These are phyloP conservation scores for Dendrocalamus sinicus DNA, from an alignment of 176 grass and related monocot genomes.

Conservation along the genomic window DNA sequence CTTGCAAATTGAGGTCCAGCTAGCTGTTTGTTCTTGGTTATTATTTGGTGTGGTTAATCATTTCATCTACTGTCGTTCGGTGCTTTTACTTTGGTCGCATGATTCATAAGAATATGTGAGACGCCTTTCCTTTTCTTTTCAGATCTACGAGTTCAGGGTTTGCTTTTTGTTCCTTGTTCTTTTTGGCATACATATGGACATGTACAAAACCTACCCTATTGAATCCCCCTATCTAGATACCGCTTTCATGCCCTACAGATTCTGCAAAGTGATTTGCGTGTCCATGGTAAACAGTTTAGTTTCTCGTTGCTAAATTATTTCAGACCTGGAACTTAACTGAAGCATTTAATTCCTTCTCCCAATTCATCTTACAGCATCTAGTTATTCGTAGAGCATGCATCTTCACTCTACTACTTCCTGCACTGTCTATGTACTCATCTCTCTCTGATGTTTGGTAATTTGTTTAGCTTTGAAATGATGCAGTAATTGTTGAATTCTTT, in stretches of 20 bases:
- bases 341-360: conserved; percentile 13
- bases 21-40: background rate
- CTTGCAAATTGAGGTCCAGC: background rate
- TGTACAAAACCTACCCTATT: conserved; percentile 33
- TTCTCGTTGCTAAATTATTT: conserved; percentile 23
- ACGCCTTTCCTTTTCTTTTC: conserved; percentile 42
- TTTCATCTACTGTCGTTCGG: conserved; percentile 35
- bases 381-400: conserved; percentile 7
- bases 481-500: background rate
- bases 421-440: background rate
- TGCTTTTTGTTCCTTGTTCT: conserved; percentile 48
- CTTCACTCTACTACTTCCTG: background rate
- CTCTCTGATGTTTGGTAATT: conserved; percentile 13
- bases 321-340: conserved; percentile 35
- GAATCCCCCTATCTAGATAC: conserved; percentile 37
- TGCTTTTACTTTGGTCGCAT: conserved; percentile 51
- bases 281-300: conserved; percentile 20
- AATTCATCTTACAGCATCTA: background rate
- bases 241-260: conserved; percentile 23
- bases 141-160: conserved; percentile 65
- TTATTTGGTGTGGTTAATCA: conserved; percentile 27
- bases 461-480: conserved; percentile 7
- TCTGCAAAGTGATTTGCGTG: conserved; percentile 42
- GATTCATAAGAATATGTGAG: conserved; percentile 43
- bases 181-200: conserved; percentile 46